phyloP scores from a whole-genome alignment of 1,284 basidiomycete species.

The Golubevia pallescens region DNA sequence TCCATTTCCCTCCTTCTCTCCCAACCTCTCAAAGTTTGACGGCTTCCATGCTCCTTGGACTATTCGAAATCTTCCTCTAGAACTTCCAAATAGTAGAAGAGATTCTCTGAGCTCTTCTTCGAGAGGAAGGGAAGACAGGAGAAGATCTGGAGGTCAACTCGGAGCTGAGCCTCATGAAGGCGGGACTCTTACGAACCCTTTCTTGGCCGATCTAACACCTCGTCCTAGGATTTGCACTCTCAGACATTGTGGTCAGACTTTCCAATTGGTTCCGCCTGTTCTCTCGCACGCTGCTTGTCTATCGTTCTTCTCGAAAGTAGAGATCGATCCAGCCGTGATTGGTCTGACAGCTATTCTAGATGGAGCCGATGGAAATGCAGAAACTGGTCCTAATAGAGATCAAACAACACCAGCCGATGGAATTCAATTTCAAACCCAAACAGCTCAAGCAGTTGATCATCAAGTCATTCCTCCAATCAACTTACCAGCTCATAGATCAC shows the following conservation, averaged over 20 bases:
- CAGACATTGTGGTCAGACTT: slow-evolving; percentile 61
- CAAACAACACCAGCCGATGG: too few relatives aligned
- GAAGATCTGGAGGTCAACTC: too few relatives aligned
- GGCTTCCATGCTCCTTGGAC: slow-evolving; percentile 68
- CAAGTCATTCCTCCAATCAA: too few relatives aligned
- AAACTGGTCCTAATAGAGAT: too few relatives aligned
- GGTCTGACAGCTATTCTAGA: slow-evolving; percentile 24
- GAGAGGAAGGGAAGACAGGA: too few relatives aligned
- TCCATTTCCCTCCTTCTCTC: background rate
- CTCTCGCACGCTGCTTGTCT: slow-evolving; percentile 62
- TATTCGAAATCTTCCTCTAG: slow-evolving; percentile 60
- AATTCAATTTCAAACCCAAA: too few relatives aligned
- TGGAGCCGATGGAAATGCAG: background rate
- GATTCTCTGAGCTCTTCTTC: too few relatives aligned
- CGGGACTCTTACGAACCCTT: slow-evolving; percentile 54
- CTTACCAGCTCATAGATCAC: too few relatives aligned
- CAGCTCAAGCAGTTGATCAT: too few relatives aligned
- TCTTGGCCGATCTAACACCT: slow-evolving; percentile 66
- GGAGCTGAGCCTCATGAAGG: too few relatives aligned
- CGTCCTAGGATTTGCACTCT: slow-evolving; percentile 62
- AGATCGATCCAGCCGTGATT: slow-evolving; percentile 56
- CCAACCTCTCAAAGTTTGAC: slow-evolving; percentile 65
- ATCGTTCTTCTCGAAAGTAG: slow-evolving; percentile 64
- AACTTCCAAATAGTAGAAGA: background rate
- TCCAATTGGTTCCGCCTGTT: slow-evolving; percentile 54